Percentiles rank a stretch among this genome's conserved stretches.
Evolutionary conservation across 768 basidiomycete genomes (phyloP).

Genomic region (Leccinellum albellum): DNA sequence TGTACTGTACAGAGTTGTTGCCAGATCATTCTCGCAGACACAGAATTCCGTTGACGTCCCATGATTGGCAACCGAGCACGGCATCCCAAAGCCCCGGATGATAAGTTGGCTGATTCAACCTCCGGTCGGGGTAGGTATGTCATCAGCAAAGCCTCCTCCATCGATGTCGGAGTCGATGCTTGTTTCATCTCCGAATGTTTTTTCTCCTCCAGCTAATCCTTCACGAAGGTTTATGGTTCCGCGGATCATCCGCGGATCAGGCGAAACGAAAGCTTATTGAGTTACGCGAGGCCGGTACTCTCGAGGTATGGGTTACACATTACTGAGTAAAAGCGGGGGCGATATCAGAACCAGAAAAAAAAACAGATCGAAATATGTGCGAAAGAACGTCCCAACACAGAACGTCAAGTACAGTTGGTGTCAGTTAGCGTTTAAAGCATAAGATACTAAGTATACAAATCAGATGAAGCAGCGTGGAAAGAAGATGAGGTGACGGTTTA

Average conservation of each 20-base stretch:
- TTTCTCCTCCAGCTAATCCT: not conserved
- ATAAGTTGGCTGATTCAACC: not conserved
- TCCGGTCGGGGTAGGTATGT: not conserved
- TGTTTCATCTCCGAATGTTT: conserved; percentile 28
- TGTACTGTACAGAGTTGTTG: too few species aligned
- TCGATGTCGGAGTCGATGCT: conserved; percentile 21
- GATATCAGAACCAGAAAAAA: conserved; percentile 4
- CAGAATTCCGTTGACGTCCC: not conserved
- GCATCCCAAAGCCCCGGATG: not conserved
- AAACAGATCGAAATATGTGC: conserved; percentile 1
- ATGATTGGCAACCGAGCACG: not conserved
- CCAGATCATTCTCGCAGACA: not conserved
- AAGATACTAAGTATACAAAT: conserved; percentile 28
- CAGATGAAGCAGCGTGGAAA: conserved; percentile 19
- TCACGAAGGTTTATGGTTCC: conserved; percentile 21
- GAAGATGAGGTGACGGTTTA: conserved; percentile 7
- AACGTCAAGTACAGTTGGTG: conserved; percentile 15
- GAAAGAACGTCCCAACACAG: conserved; percentile 3
- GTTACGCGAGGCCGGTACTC: conserved; percentile 9
- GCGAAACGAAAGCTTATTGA: conserved; percentile 9
- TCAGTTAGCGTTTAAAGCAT: conserved; percentile 31
- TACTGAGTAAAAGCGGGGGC: conserved; percentile 8
- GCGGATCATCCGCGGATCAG: conserved; percentile 27
- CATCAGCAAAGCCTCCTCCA: not conserved
- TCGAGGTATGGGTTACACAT: conserved; percentile 10